Evolutionary conservation across 2,329 filamentous ascomycete species (phyloP).

Genomic region (Venturia carpophila): DNA sequence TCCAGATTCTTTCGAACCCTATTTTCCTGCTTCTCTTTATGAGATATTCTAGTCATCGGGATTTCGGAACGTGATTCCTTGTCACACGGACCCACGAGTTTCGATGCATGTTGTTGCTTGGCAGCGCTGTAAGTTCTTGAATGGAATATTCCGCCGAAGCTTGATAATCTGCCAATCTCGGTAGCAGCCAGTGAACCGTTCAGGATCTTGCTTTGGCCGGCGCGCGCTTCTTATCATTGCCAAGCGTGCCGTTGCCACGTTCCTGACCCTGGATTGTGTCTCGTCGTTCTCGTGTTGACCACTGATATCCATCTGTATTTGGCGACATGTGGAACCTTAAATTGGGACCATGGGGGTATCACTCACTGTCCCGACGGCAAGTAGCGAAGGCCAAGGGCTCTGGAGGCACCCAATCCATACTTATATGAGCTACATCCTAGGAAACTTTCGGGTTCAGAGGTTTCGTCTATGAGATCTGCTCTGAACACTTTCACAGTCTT

Average conservation of each 20-base stretch:
- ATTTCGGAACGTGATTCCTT: background rate
- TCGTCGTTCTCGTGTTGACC: background rate
- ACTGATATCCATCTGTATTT: background rate
- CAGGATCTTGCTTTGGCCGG: background rate
- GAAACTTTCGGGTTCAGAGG: background rate
- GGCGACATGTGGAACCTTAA: background rate
- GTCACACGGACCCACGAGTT: conserved; percentile 1
- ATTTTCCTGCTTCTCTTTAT: background rate
- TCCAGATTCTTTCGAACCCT: background rate
- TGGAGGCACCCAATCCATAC: background rate
- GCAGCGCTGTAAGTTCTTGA: background rate
- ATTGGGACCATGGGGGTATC: background rate
- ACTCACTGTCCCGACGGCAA: background rate
- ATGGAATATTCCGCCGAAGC: background rate
- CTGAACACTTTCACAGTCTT: background rate
- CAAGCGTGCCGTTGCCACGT: background rate
- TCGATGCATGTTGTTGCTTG: background rate
- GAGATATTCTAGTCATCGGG: background rate
- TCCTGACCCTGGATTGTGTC: background rate
- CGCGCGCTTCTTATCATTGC: background rate
- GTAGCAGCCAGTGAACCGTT: background rate
- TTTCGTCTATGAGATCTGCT: background rate
- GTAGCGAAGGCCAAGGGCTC: background rate
- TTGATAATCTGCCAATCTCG: background rate
- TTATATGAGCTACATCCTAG: background rate